Percentiles rank a stretch among this genome's conserved stretches.
Evolutionary conservation across 2,329 filamentous ascomycete species (phyloP).

Genomic region (Pyrenochaeta sp.): DNA sequence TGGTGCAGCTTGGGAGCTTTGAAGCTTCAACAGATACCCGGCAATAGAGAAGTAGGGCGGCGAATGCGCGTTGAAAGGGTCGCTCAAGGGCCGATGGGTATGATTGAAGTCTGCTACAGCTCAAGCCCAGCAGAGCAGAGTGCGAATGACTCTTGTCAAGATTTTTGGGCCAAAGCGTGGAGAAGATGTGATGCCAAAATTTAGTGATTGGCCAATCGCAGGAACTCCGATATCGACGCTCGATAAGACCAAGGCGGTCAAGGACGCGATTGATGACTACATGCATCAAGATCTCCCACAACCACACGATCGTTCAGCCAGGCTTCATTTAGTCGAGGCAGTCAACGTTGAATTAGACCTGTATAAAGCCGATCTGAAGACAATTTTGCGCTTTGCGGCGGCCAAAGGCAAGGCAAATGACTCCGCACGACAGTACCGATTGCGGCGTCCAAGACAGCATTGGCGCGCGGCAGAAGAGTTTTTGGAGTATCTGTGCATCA

Average conservation of each 20-base stretch:
- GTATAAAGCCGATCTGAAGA: not conserved
- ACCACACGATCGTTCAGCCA: not conserved
- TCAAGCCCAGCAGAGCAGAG: slow-evolving; percentile 38
- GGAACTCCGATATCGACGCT: slow-evolving; percentile 41
- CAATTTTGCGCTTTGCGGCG: not conserved
- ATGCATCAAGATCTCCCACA: not conserved
- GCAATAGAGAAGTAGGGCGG: slow-evolving; percentile 20
- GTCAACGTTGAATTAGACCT: not conserved
- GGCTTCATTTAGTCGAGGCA: not conserved
- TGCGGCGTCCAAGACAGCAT: slow-evolving; percentile 26
- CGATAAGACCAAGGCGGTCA: slow-evolving; percentile 36
- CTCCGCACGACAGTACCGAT: slow-evolving; percentile 24
- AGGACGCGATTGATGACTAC: not conserved
- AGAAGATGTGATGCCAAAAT: slow-evolving; percentile 43
- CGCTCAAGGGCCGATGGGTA: slow-evolving; percentile 25
- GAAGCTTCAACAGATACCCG: slow-evolving; percentile 37
- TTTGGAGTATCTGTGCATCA: slow-evolving; percentile 24
- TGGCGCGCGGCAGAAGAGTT: slow-evolving; percentile 31
- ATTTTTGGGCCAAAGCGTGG: slow-evolving; percentile 39
- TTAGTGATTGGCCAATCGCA: slow-evolving; percentile 33
- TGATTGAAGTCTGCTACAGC: slow-evolving; percentile 44
- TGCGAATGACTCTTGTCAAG: slow-evolving; percentile 35
- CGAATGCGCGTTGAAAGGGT: slow-evolving; percentile 25
- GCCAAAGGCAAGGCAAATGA: not conserved
- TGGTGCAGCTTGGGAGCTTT: slow-evolving; percentile 26